A percentile compares a stretch with the other conserved stretches of the same genome.
Evolutionary conservation across 192 early-diverging fungal species (phyloP).

Genomic region (Funneliformis geosporum): DNA sequence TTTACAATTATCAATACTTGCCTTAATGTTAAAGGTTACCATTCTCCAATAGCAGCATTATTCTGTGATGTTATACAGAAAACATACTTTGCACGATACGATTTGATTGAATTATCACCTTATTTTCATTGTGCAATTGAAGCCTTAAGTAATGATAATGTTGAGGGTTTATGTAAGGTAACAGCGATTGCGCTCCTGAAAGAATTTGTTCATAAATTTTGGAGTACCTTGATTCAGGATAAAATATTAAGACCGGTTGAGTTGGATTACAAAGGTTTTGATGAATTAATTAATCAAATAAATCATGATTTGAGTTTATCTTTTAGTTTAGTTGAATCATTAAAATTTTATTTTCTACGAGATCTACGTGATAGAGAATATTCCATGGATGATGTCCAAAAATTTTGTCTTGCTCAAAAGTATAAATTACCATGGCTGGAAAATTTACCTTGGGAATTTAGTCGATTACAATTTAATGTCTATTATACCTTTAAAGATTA

Average conservation of each 20-base stretch:
- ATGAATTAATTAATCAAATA: background rate
- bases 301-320: background rate
- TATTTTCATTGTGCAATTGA: conserved; percentile 1
- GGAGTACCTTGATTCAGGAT: background rate
- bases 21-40: background rate
- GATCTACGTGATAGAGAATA: conserved; percentile 14
- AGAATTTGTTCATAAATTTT: conserved; percentile 22
- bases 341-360: conserved; percentile 31
- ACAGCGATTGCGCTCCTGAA: conserved; percentile 25
- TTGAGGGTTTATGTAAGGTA: conserved; percentile 18
- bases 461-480: conserved; percentile 28
- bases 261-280: background rate
- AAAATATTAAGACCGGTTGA: background rate
- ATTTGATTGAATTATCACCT: background rate
- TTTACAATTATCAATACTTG: conserved; percentile 13
- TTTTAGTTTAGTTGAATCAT: conserved; percentile 15
- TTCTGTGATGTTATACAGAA: conserved; percentile 28
- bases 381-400: conserved; percentile 14
- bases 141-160: background rate
- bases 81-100: conserved; percentile 18
- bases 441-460: background rate
- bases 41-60: conserved; percentile 12
- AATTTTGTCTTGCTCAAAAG: conserved; percentile 14
- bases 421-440: background rate
- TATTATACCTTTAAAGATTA: conserved; percentile 3